phyloP scores from a whole-genome alignment of 2,329 filamentous ascomycete species.

The Paecilomyces sp. region DNA sequence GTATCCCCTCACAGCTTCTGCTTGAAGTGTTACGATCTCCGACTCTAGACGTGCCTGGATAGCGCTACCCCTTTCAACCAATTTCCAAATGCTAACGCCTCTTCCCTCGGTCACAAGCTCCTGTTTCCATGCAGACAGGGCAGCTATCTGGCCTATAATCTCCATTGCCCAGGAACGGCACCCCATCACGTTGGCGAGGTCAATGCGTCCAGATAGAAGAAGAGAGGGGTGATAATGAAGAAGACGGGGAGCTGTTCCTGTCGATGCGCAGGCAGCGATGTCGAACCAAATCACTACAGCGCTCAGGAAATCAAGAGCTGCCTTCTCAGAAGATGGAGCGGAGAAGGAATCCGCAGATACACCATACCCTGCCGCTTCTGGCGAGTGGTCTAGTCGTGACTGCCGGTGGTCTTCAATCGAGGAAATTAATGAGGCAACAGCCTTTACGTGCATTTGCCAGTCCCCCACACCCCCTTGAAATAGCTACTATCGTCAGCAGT shows the following conservation, averaged over 20 bases:
- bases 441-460: conserved; percentile 10
- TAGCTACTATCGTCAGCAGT: conserved; percentile 2
- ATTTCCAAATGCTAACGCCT: background rate
- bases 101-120: background rate
- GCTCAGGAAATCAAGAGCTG: conserved; percentile 7
- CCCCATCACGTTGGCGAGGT: conserved; percentile 8
- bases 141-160: conserved; percentile 7
- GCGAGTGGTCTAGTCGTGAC: background rate
- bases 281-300: conserved; percentile 10
- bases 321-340: background rate
- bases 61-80: background rate
- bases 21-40: background rate
- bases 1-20: background rate
- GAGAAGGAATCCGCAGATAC: background rate
- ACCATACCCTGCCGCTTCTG: background rate
- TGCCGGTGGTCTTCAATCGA: background rate
- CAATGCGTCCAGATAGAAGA: conserved; percentile 1
- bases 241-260: conserved; percentile 5
- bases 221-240: conserved; percentile 1
- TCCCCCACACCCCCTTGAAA: conserved; percentile 10
- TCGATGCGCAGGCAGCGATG: conserved; percentile 8
- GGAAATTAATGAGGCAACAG: conserved; percentile 5
- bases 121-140: conserved; percentile 4
- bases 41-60: background rate
- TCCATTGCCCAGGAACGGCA: conserved; percentile 9